A percentile compares a stretch with the other conserved stretches of the same genome.
These are phyloP conservation scores for Trebouxia sp. DNA, from an alignment of 139 green algal genomes.

Conservation along the genomic window DNA sequence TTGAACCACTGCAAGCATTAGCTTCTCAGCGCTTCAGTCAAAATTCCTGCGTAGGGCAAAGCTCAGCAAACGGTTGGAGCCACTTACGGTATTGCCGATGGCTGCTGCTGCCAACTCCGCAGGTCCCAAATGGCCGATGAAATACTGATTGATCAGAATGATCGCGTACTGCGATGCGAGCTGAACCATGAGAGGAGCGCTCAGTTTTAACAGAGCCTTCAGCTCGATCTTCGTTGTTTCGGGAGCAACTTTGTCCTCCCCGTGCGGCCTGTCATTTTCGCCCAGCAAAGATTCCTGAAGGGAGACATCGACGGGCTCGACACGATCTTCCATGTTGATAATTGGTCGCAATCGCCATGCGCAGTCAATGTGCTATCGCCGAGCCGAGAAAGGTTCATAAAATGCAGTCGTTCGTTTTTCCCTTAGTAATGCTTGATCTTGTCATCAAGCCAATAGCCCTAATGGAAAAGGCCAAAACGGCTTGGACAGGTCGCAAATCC, in stretches of 20 bases:
- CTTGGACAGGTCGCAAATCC: too few relatives aligned
- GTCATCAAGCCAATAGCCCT: too few relatives aligned
- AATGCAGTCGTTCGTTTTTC: too few relatives aligned
- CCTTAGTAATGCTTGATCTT: too few relatives aligned
- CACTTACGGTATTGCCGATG: conserved; percentile 28
- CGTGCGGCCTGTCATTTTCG: not conserved
- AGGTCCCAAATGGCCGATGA: conserved; percentile 8
- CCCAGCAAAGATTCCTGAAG: not conserved
- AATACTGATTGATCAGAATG: conserved; percentile 11
- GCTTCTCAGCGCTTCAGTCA: not conserved
- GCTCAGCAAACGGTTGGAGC: not conserved
- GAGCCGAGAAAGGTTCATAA: too few relatives aligned
- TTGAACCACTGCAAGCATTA: not conserved
- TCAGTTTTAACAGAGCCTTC: not conserved
- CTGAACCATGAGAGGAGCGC: conserved; percentile 7
- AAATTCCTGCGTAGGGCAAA: not conserved
- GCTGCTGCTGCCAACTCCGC: conserved; percentile 19
- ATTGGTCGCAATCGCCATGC: too few relatives aligned
- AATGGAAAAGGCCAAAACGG: too few relatives aligned
- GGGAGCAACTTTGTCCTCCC: not conserved
- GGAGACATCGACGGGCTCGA: not conserved
- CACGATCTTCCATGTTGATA: not conserved
- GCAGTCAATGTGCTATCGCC: too few relatives aligned
- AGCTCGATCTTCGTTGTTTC: not conserved
- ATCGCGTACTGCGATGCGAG: conserved; percentile 3